Base-by-base conservation (phyloP, 1,284 basidiomycete species). In the Volvariella surrecta region DNA sequence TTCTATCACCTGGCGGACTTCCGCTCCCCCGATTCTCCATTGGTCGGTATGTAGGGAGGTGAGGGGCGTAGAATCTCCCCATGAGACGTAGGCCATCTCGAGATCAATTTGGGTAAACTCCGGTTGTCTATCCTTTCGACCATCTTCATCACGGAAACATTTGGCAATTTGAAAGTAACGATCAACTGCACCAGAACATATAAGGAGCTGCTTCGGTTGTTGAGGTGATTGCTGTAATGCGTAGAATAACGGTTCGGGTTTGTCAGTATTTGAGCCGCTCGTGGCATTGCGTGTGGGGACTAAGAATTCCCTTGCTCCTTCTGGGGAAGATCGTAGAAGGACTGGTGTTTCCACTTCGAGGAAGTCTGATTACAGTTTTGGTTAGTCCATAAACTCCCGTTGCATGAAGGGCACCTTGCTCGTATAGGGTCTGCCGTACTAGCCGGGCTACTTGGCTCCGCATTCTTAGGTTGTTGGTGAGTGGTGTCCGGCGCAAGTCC, bases 91-190 rank as follows among this genome's bases (percentile, higher is more conserved):
- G 2, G 87, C 90, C 89, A 97, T 94, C 66, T 97, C 94, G 50
- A 97, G 63, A 78, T 97, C 94, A 50, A 97, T 73, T 66, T 97
- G 93, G 16, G 94, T 97, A 62, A 97, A 97, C 62, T 97, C 94
- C 0, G 94, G 92, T 58, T 97, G 94, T 21, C 93, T 76, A 63
- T 97, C 93, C 62, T 88, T 92, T 46, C 93, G 74, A 1, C 91
- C 90, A 57, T 92, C 91, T 61, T 97, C 94, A 61, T 97, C 93
- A 32, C 94, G 78, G 72, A 97, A 97, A 63, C 93, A 97, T 52
- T 80, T 79, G 11, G 94, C 94, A 45, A 97, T 74, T 62, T 97
- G 93, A 63, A 82, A 97, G 63, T 97, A 97, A 50, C 75, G 79
- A 57, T 92, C 88, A 3, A 94, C 75, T 1, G 77, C 82, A n/a